Conservation (phyloP, 345 rosid species). For the Nephelium lappaceum region DNA sequence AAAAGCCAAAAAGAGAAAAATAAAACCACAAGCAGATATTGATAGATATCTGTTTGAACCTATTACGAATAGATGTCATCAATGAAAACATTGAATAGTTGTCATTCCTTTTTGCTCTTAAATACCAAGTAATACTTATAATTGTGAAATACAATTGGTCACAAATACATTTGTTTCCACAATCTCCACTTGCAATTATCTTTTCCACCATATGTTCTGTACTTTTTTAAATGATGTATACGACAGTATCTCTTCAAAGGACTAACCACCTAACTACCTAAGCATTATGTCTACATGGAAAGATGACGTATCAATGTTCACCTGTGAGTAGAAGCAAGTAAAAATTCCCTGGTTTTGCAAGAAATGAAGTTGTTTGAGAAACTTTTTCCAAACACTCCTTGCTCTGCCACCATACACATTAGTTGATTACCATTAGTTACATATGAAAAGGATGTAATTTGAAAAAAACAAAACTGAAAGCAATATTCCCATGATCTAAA, state of each 20-base stretch:
- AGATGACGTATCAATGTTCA: slow-evolving; percentile 21
- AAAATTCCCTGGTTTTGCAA: slow-evolving; percentile 48
- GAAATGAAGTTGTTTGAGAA: slow-evolving; percentile 64
- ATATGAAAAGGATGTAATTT: neutral
- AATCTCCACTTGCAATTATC: neutral
- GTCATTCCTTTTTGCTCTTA: neutral
- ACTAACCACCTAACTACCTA: neutral
- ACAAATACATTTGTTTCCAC: neutral
- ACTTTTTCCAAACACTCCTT: slow-evolving; percentile 85
- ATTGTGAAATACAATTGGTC: neutral
- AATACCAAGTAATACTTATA: neutral
- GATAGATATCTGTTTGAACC: neutral
- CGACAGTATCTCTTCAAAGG: neutral
- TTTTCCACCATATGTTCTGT: neutral
- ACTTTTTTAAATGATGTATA: neutral
- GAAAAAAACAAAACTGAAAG: neutral
- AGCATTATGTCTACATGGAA: neutral
- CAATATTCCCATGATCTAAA: neutral
- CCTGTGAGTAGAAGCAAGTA: slow-evolving; percentile 89
- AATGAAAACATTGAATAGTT: neutral
- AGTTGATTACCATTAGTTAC: neutral
- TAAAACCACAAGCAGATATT: neutral
- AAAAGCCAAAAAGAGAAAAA: neutral
- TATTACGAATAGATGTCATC: neutral
- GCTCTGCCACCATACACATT: slow-evolving; percentile 57